These are phyloP conservation scores for Celoporthe dispersa DNA, from an alignment of 2,329 filamentous ascomycete genomes.

Conservation along the genomic window DNA sequence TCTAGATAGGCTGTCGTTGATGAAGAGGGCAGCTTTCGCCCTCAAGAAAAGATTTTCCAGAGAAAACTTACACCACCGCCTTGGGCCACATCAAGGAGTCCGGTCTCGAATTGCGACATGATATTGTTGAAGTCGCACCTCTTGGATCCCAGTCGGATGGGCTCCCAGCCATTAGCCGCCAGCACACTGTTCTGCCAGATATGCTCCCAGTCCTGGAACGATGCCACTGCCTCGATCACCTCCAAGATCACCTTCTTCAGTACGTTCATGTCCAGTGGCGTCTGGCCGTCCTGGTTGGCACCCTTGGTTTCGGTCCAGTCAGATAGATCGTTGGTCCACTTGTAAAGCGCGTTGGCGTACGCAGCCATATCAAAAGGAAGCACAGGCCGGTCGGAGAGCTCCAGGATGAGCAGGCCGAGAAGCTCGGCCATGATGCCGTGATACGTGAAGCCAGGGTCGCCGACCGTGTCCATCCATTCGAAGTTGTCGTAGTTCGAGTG, in stretches of 20 bases:
- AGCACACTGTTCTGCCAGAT: slow-evolving; percentile 77
- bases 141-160: slow-evolving; percentile 65
- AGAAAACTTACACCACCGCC: slow-evolving; percentile 71
- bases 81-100: slow-evolving; percentile 75
- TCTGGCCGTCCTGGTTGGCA: slow-evolving; percentile 40
- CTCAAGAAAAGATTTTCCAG: too few relatives aligned
- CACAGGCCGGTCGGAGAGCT: slow-evolving; percentile 80
- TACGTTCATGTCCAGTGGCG: slow-evolving; percentile 57
- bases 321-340: slow-evolving; percentile 70
- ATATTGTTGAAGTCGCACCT: slow-evolving; percentile 78
- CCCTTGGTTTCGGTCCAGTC: slow-evolving; percentile 62
- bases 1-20: neutral
- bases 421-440: slow-evolving; percentile 81
- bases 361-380: slow-evolving; percentile 79
- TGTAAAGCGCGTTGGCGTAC: slow-evolving; percentile 69
- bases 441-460: slow-evolving; percentile 82
- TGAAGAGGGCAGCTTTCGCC: slow-evolving; percentile 12
- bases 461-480: slow-evolving; percentile 79
- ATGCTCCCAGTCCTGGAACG: slow-evolving; percentile 77
- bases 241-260: slow-evolving; percentile 66
- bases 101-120: slow-evolving; percentile 80
- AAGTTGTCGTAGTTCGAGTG: slow-evolving; percentile 90
- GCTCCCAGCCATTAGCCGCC: slow-evolving; percentile 76
- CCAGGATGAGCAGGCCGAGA: slow-evolving; percentile 80
- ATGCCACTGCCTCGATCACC: slow-evolving; percentile 62